A percentile compares a stretch with the other conserved stretches of the same genome.
Conservation (phyloP, 164 flowering plant genomes). For the Dillenia suffruticosa region DNA sequence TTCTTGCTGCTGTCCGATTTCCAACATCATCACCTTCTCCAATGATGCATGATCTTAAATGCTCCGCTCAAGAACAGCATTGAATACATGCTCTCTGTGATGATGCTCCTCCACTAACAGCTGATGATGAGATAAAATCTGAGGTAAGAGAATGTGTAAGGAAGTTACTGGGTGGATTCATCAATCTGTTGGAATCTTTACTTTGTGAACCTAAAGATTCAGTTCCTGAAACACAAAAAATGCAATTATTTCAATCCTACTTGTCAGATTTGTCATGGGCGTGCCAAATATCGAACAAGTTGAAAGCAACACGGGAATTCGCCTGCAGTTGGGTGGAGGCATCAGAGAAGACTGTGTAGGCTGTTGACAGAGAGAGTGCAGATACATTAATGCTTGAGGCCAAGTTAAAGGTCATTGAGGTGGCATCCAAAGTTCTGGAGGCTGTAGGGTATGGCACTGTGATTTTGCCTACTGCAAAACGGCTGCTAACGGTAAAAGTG, state of each 20-base stretch:
- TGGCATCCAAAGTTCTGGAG: constrained; percentile 70
- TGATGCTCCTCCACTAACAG: constrained; percentile 66
- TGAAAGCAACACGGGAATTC: constrained; percentile 73
- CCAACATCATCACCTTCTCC: constrained; percentile 80
- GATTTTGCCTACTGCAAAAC: constrained; percentile 55
- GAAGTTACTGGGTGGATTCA: constrained; percentile 43
- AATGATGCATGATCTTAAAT: constrained; percentile 50
- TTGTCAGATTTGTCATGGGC: constrained; percentile 79
- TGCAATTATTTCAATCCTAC: constrained; percentile 29
- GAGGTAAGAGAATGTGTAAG: constrained; percentile 46
- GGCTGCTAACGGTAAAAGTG: constrained; percentile 58
- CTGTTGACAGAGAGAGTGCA: constrained; percentile 25
- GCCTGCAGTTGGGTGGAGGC: constrained; percentile 59
- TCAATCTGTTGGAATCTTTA: constrained; percentile 31
- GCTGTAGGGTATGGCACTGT: constrained; percentile 75
- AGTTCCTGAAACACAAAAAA: constrained; percentile 14
- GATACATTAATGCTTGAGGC: constrained; percentile 26
- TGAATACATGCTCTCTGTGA: constrained; percentile 93
- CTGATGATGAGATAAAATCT: constrained; percentile 53
- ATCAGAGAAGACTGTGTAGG: constrained; percentile 51
- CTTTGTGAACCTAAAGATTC: constrained; percentile 23
- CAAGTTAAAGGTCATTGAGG: constrained; percentile 56
- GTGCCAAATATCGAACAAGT: constrained; percentile 56
- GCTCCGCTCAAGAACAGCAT: constrained; percentile 89
- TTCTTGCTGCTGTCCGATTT: constrained; percentile 64